Evolutionary conservation across 2,329 filamentous ascomycete species (phyloP).

Genomic region (Aspergillus aculeatinus): DNA sequence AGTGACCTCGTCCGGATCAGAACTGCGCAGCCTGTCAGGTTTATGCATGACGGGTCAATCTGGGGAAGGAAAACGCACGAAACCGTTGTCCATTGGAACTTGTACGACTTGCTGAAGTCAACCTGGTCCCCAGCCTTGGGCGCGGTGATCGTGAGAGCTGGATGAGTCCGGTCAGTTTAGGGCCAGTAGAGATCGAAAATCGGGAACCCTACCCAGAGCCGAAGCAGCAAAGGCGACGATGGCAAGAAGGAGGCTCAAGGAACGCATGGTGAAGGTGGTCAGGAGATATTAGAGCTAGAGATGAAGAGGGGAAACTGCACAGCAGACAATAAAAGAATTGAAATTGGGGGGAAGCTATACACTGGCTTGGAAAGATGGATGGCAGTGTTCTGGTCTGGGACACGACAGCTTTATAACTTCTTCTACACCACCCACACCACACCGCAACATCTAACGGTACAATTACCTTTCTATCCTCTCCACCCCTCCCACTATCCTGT

Average conservation of each 20-base stretch:
- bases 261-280: constrained; percentile 28
- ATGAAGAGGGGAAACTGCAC: not conserved
- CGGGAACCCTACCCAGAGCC: constrained; percentile 26
- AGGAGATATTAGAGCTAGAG: constrained; percentile 4
- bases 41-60: not conserved
- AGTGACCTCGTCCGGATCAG: constrained; percentile 42
- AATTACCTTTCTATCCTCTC: not conserved
- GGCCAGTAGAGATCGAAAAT: not conserved
- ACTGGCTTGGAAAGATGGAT: not conserved
- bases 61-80: constrained; percentile 22
- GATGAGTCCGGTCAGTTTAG: not conserved
- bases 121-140: constrained; percentile 34
- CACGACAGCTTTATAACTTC: not conserved
- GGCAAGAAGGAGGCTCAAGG: constrained; percentile 21
- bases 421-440: not conserved
- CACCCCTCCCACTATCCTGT: not conserved
- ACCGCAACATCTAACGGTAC: not conserved
- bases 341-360: not conserved
- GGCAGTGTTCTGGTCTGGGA: not conserved
- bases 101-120: constrained; percentile 39
- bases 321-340: not conserved
- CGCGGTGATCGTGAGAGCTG: constrained; percentile 36
- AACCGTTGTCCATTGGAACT: constrained; percentile 42
- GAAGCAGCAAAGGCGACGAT: constrained; percentile 31
- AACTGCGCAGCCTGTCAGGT: constrained; percentile 25